phyloP scores from a whole-genome alignment of 2,329 filamentous ascomycete species.

The Colletotrichum abscissum region DNA sequence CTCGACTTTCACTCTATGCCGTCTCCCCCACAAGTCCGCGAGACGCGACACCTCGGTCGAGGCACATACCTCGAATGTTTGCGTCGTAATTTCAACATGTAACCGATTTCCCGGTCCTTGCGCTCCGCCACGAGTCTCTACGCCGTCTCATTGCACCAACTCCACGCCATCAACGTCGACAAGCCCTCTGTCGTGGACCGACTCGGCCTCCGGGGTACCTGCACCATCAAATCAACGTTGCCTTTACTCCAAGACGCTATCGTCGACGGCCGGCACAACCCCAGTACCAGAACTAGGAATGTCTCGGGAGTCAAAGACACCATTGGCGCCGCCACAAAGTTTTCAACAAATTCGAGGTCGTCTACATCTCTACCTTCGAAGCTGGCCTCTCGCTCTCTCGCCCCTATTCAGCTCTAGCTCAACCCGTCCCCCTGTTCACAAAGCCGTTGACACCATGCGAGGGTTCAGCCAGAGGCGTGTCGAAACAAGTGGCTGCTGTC shows the following conservation, averaged over 20 bases:
- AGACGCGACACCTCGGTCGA: neutral
- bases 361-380: neutral
- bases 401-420: slow-evolving; percentile 26
- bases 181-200: neutral
- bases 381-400: slow-evolving; percentile 4
- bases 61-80: neutral
- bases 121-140: slow-evolving; percentile 24
- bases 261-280: neutral
- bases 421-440: neutral
- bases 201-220: neutral
- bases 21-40: neutral
- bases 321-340: slow-evolving; percentile 14
- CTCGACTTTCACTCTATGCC: neutral
- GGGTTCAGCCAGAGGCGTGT: neutral
- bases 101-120: neutral
- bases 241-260: neutral
- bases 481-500: neutral
- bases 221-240: neutral
- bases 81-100: neutral
- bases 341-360: neutral
- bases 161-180: neutral
- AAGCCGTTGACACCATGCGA: slow-evolving; percentile 13
- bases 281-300: neutral
- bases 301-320: slow-evolving; percentile 17
- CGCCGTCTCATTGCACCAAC: slow-evolving; percentile 8